Evolutionary conservation across 768 basidiomycete genomes (phyloP).

Genomic region (Rhodotorula diobovata): DNA sequence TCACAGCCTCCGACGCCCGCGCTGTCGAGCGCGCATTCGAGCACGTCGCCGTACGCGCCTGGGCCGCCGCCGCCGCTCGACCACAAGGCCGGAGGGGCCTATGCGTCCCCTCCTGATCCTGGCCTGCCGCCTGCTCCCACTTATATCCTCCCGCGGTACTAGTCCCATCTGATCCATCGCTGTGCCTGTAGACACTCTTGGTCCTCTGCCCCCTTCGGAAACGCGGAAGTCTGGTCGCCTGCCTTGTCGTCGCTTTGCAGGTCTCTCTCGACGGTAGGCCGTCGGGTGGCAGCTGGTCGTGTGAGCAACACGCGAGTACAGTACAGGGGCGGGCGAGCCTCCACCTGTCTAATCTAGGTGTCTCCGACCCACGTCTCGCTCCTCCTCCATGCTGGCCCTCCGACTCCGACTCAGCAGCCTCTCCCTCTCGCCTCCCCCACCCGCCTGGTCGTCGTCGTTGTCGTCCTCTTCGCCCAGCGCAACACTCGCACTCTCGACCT

Average conservation of each 20-base stretch:
- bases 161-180: too few relatives aligned
- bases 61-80: background rate
- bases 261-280: too few relatives aligned
- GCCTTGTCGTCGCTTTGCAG: too few relatives aligned
- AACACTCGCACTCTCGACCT: too few relatives aligned
- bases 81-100: background rate
- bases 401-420: slow-evolving; percentile 2
- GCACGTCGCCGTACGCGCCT: background rate
- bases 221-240: too few relatives aligned
- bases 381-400: slow-evolving; percentile 5
- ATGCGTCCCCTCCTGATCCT: background rate
- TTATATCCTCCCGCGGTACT: background rate
- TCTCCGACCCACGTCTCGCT: background rate
- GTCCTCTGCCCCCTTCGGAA: too few relatives aligned
- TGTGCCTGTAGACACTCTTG: background rate
- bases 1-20: background rate
- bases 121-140: background rate
- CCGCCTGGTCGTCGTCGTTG: background rate
- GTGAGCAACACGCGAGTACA: too few relatives aligned
- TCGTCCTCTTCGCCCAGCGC: slow-evolving; percentile 60
- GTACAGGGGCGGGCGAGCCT: background rate
- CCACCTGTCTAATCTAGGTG: background rate
- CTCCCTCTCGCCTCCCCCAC: slow-evolving; percentile 43
- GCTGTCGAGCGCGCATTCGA: background rate
- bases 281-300: background rate